A percentile compares a stretch with the other conserved stretches of the same genome.
These are phyloP conservation scores for Ganoderma leucocontextum DNA, from an alignment of 1,284 basidiomycete species.

Conservation along the genomic window DNA sequence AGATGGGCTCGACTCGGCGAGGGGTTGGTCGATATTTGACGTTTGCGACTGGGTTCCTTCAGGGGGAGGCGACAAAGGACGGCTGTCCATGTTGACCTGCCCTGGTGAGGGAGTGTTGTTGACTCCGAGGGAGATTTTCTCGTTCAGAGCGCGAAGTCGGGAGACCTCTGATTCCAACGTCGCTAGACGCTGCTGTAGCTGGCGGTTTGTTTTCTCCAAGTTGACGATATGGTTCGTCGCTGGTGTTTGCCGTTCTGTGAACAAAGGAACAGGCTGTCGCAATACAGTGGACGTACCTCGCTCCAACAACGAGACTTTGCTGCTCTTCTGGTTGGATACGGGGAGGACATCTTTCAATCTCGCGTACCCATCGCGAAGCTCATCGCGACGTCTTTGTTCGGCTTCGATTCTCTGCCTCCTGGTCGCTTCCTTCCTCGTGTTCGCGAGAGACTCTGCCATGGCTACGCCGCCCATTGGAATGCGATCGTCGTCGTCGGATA, in stretches of 20 bases:
- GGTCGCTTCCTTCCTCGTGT: slow-evolving; percentile 84
- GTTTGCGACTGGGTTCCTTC: slow-evolving; percentile 51
- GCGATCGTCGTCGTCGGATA: slow-evolving; percentile 82
- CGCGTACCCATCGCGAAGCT: slow-evolving; percentile 87
- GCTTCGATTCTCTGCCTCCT: slow-evolving; percentile 84
- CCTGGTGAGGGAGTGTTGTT: slow-evolving; percentile 62
- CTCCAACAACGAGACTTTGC: slow-evolving; percentile 88
- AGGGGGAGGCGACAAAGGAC: slow-evolving; percentile 71
- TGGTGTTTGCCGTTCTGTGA: slow-evolving; percentile 38
- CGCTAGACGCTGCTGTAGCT: slow-evolving; percentile 69
- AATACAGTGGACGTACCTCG: slow-evolving; percentile 63
- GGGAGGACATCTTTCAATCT: slow-evolving; percentile 87
- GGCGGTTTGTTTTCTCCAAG: slow-evolving; percentile 74
- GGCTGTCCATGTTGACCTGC: slow-evolving; percentile 52
- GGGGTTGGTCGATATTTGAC: slow-evolving; percentile 58
- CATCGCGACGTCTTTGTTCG: slow-evolving; percentile 86
- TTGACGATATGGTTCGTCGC: slow-evolving; percentile 78
- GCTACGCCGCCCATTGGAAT: slow-evolving; percentile 67
- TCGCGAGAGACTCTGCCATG: slow-evolving; percentile 72
- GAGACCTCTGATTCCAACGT: slow-evolving; percentile 71
- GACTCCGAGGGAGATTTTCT: slow-evolving; percentile 76
- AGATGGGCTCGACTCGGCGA: slow-evolving; percentile 69
- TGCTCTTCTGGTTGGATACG: slow-evolving; percentile 86
- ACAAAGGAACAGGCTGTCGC: slow-evolving; percentile 7
- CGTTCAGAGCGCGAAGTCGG: slow-evolving; percentile 74